A percentile compares a stretch with the other conserved stretches of the same genome.
phyloP scores from a whole-genome alignment of 495 filamentous ascomycete genomes.

The Pseudoneurospora amorphoporcata region DNA sequence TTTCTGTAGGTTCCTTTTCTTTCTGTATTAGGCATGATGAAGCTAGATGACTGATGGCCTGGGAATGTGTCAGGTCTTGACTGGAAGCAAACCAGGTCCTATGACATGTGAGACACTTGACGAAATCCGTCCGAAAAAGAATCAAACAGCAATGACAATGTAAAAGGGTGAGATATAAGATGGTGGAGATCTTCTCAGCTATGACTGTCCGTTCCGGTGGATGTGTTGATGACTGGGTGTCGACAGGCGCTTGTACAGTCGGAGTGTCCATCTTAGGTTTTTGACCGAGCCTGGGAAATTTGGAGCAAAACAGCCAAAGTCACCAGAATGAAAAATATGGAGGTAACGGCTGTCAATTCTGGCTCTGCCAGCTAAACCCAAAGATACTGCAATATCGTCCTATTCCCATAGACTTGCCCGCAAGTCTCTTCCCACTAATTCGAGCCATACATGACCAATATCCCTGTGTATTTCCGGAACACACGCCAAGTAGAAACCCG shows the following conservation, averaged over 20 bases:
- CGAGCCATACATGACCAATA: neutral
- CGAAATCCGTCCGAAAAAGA: too few relatives aligned
- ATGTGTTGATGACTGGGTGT: neutral
- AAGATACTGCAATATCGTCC: fast-evolving
- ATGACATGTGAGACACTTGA: neutral
- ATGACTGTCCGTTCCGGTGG: neutral
- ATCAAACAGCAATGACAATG: too few relatives aligned
- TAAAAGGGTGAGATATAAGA: too few relatives aligned
- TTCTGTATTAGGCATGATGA: neutral
- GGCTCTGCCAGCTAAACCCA: neutral
- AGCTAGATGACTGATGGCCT: neutral
- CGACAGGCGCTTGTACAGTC: neutral
- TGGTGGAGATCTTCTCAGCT: too few relatives aligned
- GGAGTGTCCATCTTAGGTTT: neutral
- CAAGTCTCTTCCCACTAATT: neutral
- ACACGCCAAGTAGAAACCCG: neutral
- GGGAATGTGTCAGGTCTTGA: neutral
- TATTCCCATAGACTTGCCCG: neutral
- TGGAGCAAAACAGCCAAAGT: neutral
- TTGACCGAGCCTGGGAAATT: neutral
- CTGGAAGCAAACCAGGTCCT: neutral
- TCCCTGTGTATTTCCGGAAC: neutral
- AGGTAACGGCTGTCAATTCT: neutral
- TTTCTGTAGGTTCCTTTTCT: neutral
- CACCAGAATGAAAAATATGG: neutral